These are phyloP conservation scores for Chlorella sorokiniana DNA, from an alignment of 139 green algal genomes.

Conservation along the genomic window DNA sequence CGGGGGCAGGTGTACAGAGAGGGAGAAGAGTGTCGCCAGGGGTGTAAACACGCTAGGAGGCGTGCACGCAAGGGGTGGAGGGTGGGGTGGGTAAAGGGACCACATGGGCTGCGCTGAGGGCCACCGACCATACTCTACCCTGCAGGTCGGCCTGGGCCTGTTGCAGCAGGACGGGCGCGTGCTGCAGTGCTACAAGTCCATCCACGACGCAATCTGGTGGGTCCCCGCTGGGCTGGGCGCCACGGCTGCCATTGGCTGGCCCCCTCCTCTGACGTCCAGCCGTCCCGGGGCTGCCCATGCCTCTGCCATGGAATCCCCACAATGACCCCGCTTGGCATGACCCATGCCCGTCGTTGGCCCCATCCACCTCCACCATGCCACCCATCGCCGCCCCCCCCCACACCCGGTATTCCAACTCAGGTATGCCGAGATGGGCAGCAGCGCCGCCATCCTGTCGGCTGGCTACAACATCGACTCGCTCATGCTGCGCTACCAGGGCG, in stretches of 20 bases:
- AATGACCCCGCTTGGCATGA: no score
- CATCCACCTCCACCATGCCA: no score
- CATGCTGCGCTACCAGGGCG: conserved; percentile 60
- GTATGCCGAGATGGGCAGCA: conserved; percentile 68
- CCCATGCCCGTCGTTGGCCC: no score
- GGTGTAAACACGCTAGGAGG: no score
- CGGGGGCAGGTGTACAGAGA: no score
- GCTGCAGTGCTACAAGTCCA: conserved; percentile 60
- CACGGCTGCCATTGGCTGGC: neutral
- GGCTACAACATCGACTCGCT: conserved; percentile 77
- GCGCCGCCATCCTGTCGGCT: conserved; percentile 61
- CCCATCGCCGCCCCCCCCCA: no score
- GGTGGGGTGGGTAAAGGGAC: neutral
- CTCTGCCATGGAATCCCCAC: no score
- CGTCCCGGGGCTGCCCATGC: no score
- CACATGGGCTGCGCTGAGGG: neutral
- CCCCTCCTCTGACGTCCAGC: neutral
- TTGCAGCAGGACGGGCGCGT: conserved; percentile 49
- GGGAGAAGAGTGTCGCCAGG: no score
- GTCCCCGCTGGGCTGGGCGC: neutral
- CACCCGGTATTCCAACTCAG: conserved; percentile 26
- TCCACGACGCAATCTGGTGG: conserved; percentile 41
- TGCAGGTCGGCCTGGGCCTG: conserved; percentile 56
- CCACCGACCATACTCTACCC: neutral
- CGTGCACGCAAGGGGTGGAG: neutral